Conservation (phyloP, 1,284 basidiomycete species). For the Rhizopogon hawkerae region DNA sequence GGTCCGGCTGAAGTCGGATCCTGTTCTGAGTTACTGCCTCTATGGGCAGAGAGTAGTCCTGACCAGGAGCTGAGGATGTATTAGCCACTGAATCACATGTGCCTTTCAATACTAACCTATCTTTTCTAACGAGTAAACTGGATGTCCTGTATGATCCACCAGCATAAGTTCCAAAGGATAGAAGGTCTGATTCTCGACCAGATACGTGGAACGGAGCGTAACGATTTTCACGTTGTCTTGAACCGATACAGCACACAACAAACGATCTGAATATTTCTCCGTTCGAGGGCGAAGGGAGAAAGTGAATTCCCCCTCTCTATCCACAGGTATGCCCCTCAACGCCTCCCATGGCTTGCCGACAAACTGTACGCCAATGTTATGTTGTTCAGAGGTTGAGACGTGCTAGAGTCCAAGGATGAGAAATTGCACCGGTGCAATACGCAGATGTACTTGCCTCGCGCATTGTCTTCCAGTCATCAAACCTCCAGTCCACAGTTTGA, state of each 20-base stretch:
- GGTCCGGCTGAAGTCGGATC: slow-evolving; percentile 87
- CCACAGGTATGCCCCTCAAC: slow-evolving; percentile 83
- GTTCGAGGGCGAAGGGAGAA: slow-evolving; percentile 78
- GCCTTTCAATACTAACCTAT: slow-evolving; percentile 48
- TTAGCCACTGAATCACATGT: slow-evolving; percentile 2
- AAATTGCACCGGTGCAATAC: background rate
- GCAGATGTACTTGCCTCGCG: slow-evolving; percentile 61
- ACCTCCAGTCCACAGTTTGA: slow-evolving; percentile 87
- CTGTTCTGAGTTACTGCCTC: slow-evolving; percentile 82
- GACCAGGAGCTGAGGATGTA: slow-evolving; percentile 59
- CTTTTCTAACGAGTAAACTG: slow-evolving; percentile 76
- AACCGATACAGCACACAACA: slow-evolving; percentile 88
- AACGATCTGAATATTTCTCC: slow-evolving; percentile 70
- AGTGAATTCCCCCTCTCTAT: slow-evolving; percentile 89
- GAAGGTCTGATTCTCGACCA: slow-evolving; percentile 86
- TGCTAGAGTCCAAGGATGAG: slow-evolving; percentile 44
- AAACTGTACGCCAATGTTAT: slow-evolving; percentile 78
- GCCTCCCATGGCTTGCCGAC: slow-evolving; percentile 89
- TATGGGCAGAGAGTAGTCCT: slow-evolving; percentile 85
- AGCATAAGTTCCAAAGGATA: slow-evolving; percentile 92
- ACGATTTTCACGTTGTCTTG: slow-evolving; percentile 94
- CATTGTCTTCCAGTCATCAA: slow-evolving; percentile 93
- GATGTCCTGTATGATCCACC: slow-evolving; percentile 79
- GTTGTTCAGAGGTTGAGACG: slow-evolving; percentile 70
- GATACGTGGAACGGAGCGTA: slow-evolving; percentile 90